Evolutionary conservation across 495 filamentous ascomycete genomes (phyloP), one percentile per base, ranked within the genome.

Genomic region (Glarea lozoyensis): DNA sequence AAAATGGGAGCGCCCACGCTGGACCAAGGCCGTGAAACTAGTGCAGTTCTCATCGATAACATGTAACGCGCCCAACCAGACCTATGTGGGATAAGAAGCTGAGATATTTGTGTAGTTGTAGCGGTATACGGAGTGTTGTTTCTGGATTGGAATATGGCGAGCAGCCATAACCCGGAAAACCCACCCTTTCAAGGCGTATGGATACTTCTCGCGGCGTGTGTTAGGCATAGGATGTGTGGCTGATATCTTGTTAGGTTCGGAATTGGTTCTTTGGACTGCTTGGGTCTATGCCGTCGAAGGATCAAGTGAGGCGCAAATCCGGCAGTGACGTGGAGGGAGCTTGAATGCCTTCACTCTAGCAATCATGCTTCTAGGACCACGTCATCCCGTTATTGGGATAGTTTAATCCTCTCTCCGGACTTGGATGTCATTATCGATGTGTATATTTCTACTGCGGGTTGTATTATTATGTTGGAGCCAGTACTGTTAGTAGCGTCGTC

Each of bases 71-170:
- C 33, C 42, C 37, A 3, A 30, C 3, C 1, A 22, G 38, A 55
- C 40, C 18, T 15, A 12, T 40, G 44, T 32, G 38, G 34, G 10
- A 48, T 15, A 15, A 31, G 2, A 18, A 15, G 21, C 44, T 53
- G 35, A 46, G 33, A 17, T 37, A 40, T 12, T 52, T 42, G 49
- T 37, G 48, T 40, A 88, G 84, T 72, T 56, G 73, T 90, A 7
- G 20, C 82, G 10, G 57, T 77, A n/a, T 94, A 89, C 57, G 67
- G 75, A 4, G 67, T 88, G 19, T 67, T 94, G 7, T 88, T 85
- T 51, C 76, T 88, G 75, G 81, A 94, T 42, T 88, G 79, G 79
- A 71, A 72, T 18, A 50, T 13, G 11, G 27, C 42, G 18, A 45
- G 41, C 2, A n/a, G n/a, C n/a, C n/a, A n/a, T n/a, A 36, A 44